Base-by-base conservation (phyloP, 331 rosid species). In the Saraca asoca region DNA sequence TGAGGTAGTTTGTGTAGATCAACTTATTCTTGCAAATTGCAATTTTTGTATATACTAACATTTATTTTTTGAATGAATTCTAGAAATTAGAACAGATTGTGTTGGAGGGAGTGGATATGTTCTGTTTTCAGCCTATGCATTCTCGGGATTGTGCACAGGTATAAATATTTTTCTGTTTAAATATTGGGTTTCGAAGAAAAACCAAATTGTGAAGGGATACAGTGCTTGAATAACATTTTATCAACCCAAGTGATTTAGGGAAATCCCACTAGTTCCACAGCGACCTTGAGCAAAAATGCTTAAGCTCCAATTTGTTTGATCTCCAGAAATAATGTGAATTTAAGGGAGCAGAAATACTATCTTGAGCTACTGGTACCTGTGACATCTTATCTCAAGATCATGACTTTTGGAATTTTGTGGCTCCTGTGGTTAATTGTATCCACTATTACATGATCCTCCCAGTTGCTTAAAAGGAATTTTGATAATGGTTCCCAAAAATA, bases 111-210 rank as follows among this genome's bases (percentile, higher is more conserved):
- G 82, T 73, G 58, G 97, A 93, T 70, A 84, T 86, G 52, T 88
- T 79, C 80, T 81, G 91, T 71, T 90, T 93, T 80, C 88, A 82
- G 69, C 95, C 98, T 58, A 90, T 87, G 95, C 89, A 90, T 76
- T 69, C 89, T 63, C 83, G 85, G 51, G 98, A 88, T 78, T 93
- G 98, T 78, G 66, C 87, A 50, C 98, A 86, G 97, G 98, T 93
- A 72, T 16, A 62, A 24, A 49, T 42, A 42, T 42, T 64, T 50
- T 6, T 52, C 12, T 51, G 14, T 35, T 61, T 41, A 12, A 17
- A 33, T 43, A 8, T 6, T 69, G 19, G 46, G 29, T 31, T 44
- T 52, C 50, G 8, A 17, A 31, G 55, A 44, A 53, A 62, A 49
- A 15, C 35, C 12, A 62, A 42, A 43, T 45, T 18, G 42, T 16